A percentile compares a stretch with the other conserved stretches of the same genome.
These are phyloP conservation scores for Neocallimastix lanati DNA, from an alignment of 192 early-diverging fungal species.

Conservation along the genomic window DNA sequence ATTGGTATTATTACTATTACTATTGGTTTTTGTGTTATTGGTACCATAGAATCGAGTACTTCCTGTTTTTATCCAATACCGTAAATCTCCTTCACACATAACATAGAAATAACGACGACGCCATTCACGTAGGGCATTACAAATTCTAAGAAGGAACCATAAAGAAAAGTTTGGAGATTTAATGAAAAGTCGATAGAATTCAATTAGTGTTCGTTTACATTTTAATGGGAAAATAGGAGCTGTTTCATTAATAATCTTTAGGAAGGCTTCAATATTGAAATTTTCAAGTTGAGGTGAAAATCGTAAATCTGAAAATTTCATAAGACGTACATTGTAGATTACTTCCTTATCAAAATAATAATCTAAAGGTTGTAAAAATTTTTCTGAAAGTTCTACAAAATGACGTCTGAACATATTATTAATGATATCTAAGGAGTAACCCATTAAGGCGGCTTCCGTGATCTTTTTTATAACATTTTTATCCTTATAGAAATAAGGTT, in stretches of 20 bases:
- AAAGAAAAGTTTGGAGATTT: constrained; percentile 90
- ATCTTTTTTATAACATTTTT: constrained; percentile 58
- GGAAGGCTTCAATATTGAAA: constrained; percentile 54
- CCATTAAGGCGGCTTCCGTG: constrained; percentile 47
- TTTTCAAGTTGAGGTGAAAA: constrained; percentile 43
- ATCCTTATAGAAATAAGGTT: constrained; percentile 66
- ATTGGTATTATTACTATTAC: no score
- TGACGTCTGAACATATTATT: constrained; percentile 85
- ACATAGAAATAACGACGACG: constrained; percentile 53
- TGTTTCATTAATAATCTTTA: constrained; percentile 40
- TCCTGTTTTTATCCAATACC: constrained; percentile 14
- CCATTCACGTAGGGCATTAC: constrained; percentile 64
- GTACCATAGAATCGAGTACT: neutral
- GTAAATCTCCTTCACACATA: constrained; percentile 35
- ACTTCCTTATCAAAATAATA: constrained; percentile 79
- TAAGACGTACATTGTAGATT: constrained; percentile 29
- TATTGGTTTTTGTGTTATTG: neutral
- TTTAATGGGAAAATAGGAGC: constrained; percentile 25
- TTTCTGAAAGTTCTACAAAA: constrained; percentile 82
- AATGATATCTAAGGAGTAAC: constrained; percentile 51
- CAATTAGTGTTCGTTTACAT: constrained; percentile 35
- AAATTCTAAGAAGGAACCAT: constrained; percentile 71
- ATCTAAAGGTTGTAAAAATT: constrained; percentile 88
- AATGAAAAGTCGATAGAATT: constrained; percentile 76
- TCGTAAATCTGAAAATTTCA: constrained; percentile 20